These are phyloP conservation scores for Vigna nakashimae DNA, from an alignment of 306 rosid species.

Conservation along the genomic window DNA sequence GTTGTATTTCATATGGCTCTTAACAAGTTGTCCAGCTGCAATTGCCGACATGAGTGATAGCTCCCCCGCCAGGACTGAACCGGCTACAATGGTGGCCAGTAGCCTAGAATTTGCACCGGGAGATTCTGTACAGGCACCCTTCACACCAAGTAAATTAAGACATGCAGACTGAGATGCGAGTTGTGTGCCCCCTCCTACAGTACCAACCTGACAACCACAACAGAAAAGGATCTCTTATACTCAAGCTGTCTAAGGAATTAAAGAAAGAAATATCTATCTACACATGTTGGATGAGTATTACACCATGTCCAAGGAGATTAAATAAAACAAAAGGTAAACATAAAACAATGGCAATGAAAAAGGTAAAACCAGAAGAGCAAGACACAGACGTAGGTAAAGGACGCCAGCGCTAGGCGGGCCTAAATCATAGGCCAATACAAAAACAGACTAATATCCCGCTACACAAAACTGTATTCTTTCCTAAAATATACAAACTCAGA, in stretches of 20 bases:
- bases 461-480: background rate
- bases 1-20: conserved; percentile 84
- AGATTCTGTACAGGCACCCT: conserved; percentile 65
- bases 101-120: conserved; percentile 71
- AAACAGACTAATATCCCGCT: background rate
- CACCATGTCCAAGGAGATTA: background rate
- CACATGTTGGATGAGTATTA: background rate
- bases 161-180: conserved; percentile 80
- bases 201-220: conserved; percentile 62
- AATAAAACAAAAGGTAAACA: background rate
- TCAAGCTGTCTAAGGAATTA: background rate
- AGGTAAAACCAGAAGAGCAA: background rate
- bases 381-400: background rate
- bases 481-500: no score
- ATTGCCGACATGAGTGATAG: conserved; percentile 77
- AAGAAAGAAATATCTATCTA: background rate
- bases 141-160: conserved; percentile 77
- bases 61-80: conserved; percentile 74
- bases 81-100: conserved; percentile 67
- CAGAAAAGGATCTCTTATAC: conserved; percentile 20
- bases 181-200: conserved; percentile 84
- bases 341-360: background rate
- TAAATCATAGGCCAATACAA: background rate
- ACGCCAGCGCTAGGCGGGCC: background rate
- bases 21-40: conserved; percentile 79